Conservation (phyloP, 768 basidiomycete species). For the Austroboletus eburneus region DNA sequence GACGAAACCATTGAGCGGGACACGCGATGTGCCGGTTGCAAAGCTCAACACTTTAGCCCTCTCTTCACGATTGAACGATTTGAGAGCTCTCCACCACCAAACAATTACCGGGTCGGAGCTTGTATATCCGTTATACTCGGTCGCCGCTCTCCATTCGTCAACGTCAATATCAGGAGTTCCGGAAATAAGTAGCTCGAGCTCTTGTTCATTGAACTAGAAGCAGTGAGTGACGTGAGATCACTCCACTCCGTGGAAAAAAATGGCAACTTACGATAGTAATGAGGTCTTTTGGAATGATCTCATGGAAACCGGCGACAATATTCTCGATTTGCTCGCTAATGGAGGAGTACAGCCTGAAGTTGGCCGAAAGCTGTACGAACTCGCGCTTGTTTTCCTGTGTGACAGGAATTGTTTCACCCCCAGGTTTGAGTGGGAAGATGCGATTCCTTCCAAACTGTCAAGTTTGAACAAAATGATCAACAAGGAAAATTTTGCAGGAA, state of each 20-base stretch:
- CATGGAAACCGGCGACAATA: slow-evolving; percentile 88
- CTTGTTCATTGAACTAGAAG: slow-evolving; percentile 85
- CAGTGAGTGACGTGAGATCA: slow-evolving; percentile 10
- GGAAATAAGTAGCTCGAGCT: slow-evolving; percentile 89
- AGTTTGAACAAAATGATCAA: neutral
- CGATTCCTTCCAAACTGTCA: slow-evolving; percentile 84
- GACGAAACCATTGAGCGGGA: slow-evolving; percentile 90
- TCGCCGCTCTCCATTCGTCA: slow-evolving; percentile 93
- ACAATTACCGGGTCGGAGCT: slow-evolving; percentile 92
- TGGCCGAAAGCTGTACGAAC: slow-evolving; percentile 93
- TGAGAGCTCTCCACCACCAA: slow-evolving; percentile 99
- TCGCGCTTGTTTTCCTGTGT: slow-evolving; percentile 97
- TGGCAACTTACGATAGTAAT: slow-evolving; percentile 76
- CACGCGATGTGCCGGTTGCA: slow-evolving; percentile 88
- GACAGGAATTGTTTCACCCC: slow-evolving; percentile 79
- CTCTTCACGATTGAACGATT: slow-evolving; percentile 96
- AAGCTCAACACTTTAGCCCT: slow-evolving; percentile 96
- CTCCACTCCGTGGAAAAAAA: neutral
- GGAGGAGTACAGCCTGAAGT: slow-evolving; percentile 88
- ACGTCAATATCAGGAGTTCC: slow-evolving; percentile 99
- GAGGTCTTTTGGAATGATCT: slow-evolving; percentile 95
- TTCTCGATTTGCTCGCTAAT: slow-evolving; percentile 96
- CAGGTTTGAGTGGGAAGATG: slow-evolving; percentile 81
- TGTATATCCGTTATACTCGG: slow-evolving; percentile 85
- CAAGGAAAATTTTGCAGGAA: neutral